Conservation (phyloP, 140 eudicot genomes). For the Flaveria floridana region DNA sequence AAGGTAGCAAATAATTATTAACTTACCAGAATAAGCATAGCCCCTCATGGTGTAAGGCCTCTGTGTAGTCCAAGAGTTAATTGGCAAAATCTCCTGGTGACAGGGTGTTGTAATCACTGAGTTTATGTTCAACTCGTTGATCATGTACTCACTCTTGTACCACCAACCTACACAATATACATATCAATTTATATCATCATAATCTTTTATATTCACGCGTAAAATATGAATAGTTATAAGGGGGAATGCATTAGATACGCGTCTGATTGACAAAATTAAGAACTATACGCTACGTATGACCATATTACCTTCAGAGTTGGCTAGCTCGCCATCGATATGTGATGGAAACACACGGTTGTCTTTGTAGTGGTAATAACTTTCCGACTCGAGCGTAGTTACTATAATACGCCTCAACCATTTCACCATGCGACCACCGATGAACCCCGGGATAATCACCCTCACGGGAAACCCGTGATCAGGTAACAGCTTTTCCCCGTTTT, state of each 20-base stretch:
- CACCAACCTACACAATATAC: constrained; percentile 81
- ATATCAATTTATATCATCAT: background rate
- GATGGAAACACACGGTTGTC: constrained; percentile 90
- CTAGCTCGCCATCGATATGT: constrained; percentile 87
- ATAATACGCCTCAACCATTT: constrained; percentile 84
- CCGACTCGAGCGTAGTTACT: constrained; percentile 69
- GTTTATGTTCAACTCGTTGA: constrained; percentile 87
- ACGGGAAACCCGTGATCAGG: constrained; percentile 98
- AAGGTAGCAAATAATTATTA: too few relatives aligned
- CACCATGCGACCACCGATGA: constrained; percentile 93
- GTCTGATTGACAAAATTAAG: too few relatives aligned
- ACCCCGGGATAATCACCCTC: constrained; percentile 84
- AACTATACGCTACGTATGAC: too few relatives aligned
- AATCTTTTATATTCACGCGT: too few relatives aligned
- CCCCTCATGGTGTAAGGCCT: constrained; percentile 83
- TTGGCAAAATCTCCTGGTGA: constrained; percentile 85
- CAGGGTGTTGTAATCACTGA: constrained; percentile 93
- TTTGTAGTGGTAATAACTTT: constrained; percentile 67
- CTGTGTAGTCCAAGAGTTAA: constrained; percentile 82
- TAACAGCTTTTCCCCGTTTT: constrained; percentile 61
- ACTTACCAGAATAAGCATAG: constrained; percentile 79
- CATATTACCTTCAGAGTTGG: constrained; percentile 67
- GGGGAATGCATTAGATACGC: too few relatives aligned
- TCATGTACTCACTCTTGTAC: constrained; percentile 83
- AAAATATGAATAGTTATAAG: too few relatives aligned